These are phyloP conservation scores for Diaporthe caulivora DNA, from an alignment of 2,329 filamentous ascomycete species.

Conservation along the genomic window DNA sequence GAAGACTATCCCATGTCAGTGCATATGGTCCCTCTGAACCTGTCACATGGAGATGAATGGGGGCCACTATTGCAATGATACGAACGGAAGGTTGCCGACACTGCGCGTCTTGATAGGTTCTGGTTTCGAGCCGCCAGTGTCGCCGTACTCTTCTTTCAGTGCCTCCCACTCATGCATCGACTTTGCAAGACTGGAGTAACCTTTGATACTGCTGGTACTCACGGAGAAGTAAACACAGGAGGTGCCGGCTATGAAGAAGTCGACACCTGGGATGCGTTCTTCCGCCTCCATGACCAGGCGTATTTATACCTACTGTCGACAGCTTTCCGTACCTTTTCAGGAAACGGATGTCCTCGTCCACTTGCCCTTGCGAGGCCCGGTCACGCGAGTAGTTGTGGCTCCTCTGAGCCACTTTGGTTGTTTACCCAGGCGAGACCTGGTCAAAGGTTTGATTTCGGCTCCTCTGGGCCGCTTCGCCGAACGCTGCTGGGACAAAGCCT, in stretches of 20 bases:
- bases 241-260: conserved; percentile 79
- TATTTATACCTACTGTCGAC: conserved; percentile 33
- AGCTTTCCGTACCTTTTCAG: background rate
- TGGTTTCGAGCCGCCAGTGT: conserved; percentile 44
- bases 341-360: background rate
- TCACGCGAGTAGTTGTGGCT: too few species aligned
- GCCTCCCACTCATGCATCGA: conserved; percentile 52
- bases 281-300: conserved; percentile 30
- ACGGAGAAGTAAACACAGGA: conserved; percentile 84
- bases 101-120: too few species aligned
- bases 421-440: too few species aligned
- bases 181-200: background rate
- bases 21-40: too few species aligned
- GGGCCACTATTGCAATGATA: too few species aligned
- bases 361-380: background rate
- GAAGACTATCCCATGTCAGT: too few species aligned
- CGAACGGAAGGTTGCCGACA: too few species aligned
- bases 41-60: too few species aligned
- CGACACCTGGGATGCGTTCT: conserved; percentile 63
- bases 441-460: too few species aligned
- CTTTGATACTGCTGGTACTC: conserved; percentile 59
- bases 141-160: conserved; percentile 62
- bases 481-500: too few species aligned
- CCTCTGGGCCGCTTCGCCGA: too few species aligned
- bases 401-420: too few species aligned